Evolutionary conservation across 108 stramenopile species (phyloP).

Genomic region (Skeletonema potamos): DNA sequence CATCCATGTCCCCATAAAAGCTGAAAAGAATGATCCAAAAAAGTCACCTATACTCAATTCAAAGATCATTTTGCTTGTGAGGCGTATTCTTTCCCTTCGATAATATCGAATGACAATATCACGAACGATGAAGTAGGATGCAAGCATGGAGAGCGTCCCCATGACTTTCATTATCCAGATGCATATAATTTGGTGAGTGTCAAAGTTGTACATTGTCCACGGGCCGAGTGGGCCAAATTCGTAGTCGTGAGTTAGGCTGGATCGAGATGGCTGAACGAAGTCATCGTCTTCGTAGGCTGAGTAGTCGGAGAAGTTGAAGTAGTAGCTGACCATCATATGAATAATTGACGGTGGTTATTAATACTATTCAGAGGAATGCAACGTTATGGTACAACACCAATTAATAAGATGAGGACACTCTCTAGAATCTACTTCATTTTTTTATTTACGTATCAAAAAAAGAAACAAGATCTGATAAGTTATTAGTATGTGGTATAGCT

Average conservation of each 20-base stretch:
- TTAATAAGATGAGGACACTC: no score
- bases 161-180: conserved; percentile 12
- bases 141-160: conserved; percentile 20
- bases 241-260: not conserved
- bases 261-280: not conserved
- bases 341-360: no score
- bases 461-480: no score
- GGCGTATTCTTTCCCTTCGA: conserved; percentile 14
- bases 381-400: no score
- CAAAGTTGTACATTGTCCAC: not conserved
- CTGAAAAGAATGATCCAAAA: conserved; percentile 15
- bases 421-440: no score
- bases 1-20: conserved; percentile 40
- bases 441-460: no score
- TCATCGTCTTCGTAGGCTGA: not conserved
- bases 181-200: not conserved
- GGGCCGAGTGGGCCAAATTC: not conserved
- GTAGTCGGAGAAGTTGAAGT: not conserved
- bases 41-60: conserved; percentile 24
- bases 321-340: no score
- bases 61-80: conserved; percentile 20
- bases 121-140: conserved; percentile 20
- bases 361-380: no score
- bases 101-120: conserved; percentile 22
- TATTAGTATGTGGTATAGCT: no score